A percentile compares a stretch with the other conserved stretches of the same genome.
phyloP scores from a whole-genome alignment of 75 land plant genomes.

The Ceratopteris richardii region DNA sequence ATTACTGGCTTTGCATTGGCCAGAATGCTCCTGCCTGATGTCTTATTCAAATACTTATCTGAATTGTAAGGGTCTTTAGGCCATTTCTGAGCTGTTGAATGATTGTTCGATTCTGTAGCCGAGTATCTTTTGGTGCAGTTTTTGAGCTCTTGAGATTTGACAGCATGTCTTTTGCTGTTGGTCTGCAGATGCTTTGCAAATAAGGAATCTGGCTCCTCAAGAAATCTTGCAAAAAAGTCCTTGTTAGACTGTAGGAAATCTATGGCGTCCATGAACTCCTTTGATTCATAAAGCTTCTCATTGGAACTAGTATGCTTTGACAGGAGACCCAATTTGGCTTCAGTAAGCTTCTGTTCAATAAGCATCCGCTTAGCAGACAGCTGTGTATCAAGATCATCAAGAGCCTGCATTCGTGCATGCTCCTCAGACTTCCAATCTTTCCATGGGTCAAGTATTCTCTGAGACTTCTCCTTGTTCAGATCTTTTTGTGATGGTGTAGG shows the following conservation, averaged over 20 bases:
- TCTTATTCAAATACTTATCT: too few relatives aligned
- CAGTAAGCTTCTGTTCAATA: constrained; percentile 29
- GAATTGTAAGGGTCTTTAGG: too few relatives aligned
- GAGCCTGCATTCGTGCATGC: constrained; percentile 13
- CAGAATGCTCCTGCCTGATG: too few relatives aligned
- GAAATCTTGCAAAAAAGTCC: constrained; percentile 69
- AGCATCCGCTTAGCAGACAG: constrained; percentile 9
- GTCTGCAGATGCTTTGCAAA: constrained; percentile 33
- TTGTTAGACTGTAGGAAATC: constrained; percentile 76
- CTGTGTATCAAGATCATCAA: constrained; percentile 14
- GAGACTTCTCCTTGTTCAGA: constrained; percentile 7
- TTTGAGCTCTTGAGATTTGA: not conserved
- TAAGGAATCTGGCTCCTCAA: constrained; percentile 67
- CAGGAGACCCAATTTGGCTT: constrained; percentile 54
- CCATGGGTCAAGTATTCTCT: constrained; percentile 43
- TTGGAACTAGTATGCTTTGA: constrained; percentile 45
- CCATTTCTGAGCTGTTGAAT: too few relatives aligned
- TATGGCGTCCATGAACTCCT: constrained; percentile 79
- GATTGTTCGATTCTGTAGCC: too few relatives aligned
- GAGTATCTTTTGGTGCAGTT: too few relatives aligned
- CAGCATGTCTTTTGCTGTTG: not conserved
- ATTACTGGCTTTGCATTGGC: too few relatives aligned
- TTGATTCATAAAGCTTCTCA: constrained; percentile 59
- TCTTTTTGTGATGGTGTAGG: not conserved
- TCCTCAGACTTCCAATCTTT: constrained; percentile 17